Evolutionary conservation across 1,284 basidiomycete species (phyloP).

Genomic region (Tetrapyrgos nigripes): DNA sequence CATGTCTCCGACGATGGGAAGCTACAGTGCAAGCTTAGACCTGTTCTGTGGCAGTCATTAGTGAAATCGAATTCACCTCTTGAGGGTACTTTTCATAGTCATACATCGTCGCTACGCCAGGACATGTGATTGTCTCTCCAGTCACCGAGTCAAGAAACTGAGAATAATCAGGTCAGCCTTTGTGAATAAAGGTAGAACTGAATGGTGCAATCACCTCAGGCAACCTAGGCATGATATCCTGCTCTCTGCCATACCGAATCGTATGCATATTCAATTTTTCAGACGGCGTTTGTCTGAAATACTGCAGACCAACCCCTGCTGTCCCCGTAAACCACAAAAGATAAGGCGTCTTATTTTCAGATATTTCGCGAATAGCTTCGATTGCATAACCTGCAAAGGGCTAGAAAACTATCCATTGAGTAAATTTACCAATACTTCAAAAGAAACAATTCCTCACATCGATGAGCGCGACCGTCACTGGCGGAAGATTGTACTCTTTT

Average conservation of each 20-base stretch:
- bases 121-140: background rate
- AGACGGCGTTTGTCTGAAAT: background rate
- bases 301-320: background rate
- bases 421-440: background rate
- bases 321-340: slow-evolving; percentile 4
- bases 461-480: slow-evolving; percentile 6
- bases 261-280: background rate
- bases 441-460: slow-evolving; percentile 11
- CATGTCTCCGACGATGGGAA: slow-evolving; percentile 7
- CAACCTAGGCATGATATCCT: background rate
- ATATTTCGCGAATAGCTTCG: slow-evolving; percentile 1
- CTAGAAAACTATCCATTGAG: background rate
- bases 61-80: slow-evolving; percentile 12
- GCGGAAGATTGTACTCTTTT: background rate
- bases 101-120: slow-evolving; percentile 2
- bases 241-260: background rate
- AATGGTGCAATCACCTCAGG: background rate
- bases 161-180: background rate
- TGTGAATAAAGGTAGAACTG: background rate
- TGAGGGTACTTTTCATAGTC: background rate
- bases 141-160: background rate
- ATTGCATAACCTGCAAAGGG: slow-evolving; percentile 9
- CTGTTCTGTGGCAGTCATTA: slow-evolving; percentile 14
- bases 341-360: slow-evolving; percentile 6
- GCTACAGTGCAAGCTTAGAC: slow-evolving; percentile 20